A percentile compares a stretch with the other conserved stretches of the same genome.
phyloP scores from a whole-genome alignment of 495 filamentous ascomycete genomes.

The Astrothelium macrocarpum region DNA sequence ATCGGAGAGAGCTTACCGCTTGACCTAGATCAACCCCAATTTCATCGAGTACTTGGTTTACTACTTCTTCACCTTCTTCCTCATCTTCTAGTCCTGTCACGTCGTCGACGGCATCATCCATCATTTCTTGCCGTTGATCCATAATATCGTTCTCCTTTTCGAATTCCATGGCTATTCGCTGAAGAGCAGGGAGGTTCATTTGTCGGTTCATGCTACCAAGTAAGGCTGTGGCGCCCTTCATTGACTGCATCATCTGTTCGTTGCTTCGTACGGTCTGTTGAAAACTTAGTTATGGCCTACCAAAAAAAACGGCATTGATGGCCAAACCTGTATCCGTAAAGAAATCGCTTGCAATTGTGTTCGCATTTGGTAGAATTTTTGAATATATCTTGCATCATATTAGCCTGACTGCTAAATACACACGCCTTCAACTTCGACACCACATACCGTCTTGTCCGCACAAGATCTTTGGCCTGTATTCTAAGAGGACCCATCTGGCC shows the following conservation, averaged over 20 bases:
- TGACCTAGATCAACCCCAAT: conserved; percentile 89
- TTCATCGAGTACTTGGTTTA: conserved; percentile 91
- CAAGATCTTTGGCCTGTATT: conserved; percentile 94
- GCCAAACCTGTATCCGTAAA: conserved; percentile 76
- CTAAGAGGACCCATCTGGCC: conserved; percentile 93
- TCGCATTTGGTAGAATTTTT: conserved; percentile 97
- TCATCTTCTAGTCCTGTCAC: conserved; percentile 87
- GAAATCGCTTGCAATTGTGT: conserved; percentile 94
- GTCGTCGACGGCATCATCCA: conserved; percentile 99
- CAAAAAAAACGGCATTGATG: not conserved
- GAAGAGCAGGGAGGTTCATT: conserved; percentile 92
- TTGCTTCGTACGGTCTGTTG: conserved; percentile 88
- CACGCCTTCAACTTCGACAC: not conserved
- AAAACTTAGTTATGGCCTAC: not conserved
- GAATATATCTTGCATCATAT: conserved; percentile 59
- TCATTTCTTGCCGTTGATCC: conserved; percentile 98
- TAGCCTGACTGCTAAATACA: not conserved
- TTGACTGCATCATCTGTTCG: conserved; percentile 99
- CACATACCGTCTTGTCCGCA: conserved; percentile 72
- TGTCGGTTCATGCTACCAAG: conserved; percentile 92
- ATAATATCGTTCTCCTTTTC: conserved; percentile 98
- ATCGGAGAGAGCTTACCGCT: conserved; percentile 51
- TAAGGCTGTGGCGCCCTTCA: conserved; percentile 92
- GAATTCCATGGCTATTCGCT: conserved; percentile 98
- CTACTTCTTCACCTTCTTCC: conserved; percentile 87